These are phyloP conservation scores for Monilinia fructicola DNA, from an alignment of 2,329 filamentous ascomycete species.

Conservation along the genomic window DNA sequence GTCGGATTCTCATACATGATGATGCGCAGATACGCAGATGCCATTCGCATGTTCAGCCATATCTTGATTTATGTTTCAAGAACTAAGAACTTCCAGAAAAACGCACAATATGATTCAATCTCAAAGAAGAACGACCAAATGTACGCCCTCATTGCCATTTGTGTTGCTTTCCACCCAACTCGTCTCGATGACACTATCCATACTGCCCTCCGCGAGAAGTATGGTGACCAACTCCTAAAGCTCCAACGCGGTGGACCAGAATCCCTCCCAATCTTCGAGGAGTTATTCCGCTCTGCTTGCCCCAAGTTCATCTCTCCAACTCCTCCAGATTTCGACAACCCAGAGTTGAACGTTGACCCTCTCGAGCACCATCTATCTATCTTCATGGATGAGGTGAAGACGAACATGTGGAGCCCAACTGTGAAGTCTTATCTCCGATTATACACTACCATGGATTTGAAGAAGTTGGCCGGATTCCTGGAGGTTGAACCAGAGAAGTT, in stretches of 20 bases:
- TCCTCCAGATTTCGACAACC: slow-evolving; percentile 96
- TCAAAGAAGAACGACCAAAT: slow-evolving; percentile 99
- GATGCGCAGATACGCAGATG: slow-evolving; percentile 99
- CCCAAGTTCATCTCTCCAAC: slow-evolving; percentile 99
- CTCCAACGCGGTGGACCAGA: slow-evolving; percentile 96
- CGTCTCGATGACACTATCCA: slow-evolving; percentile 98
- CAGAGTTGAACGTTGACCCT: slow-evolving; percentile 91
- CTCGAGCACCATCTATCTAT: slow-evolving; percentile 95
- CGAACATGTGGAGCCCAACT: slow-evolving; percentile 96
- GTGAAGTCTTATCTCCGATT: slow-evolving; percentile 98
- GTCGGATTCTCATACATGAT: slow-evolving; percentile 99
- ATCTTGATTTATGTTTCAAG: slow-evolving; percentile 98
- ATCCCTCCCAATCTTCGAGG: slow-evolving; percentile 93
- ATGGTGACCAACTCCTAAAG: slow-evolving; percentile 95
- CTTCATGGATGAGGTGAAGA: slow-evolving; percentile 99
- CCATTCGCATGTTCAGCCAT: slow-evolving; percentile 99
- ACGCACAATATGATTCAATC: slow-evolving; percentile 95
- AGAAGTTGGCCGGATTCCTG: slow-evolving; percentile 96
- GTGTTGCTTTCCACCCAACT: slow-evolving; percentile 95
- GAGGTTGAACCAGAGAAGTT: slow-evolving; percentile 97
- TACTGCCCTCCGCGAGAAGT: slow-evolving; percentile 96
- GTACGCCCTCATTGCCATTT: slow-evolving; percentile 98
- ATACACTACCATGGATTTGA: slow-evolving; percentile 99
- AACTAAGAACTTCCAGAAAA: slow-evolving; percentile 99
- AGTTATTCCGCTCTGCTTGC: slow-evolving; percentile 96